Conservation (phyloP, 2,329 filamentous ascomycete species). For the Colletotrichum chlorophyti region DNA sequence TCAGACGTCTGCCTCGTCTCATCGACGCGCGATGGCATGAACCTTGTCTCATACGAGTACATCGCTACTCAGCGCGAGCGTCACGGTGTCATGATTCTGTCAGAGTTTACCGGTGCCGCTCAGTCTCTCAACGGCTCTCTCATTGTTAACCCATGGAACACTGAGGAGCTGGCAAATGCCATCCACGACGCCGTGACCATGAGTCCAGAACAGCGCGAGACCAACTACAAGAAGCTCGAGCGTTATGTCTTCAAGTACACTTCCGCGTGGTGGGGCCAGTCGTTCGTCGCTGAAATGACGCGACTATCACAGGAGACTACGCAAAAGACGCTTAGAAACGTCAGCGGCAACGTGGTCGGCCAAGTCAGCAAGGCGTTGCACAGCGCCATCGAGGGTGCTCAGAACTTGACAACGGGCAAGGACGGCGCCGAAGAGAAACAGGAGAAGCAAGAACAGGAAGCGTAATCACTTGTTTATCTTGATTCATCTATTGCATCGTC, state of each 20-base stretch:
- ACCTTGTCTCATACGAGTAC: conserved; percentile 97
- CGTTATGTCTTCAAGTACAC: conserved; percentile 98
- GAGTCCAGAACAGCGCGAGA: conserved; percentile 83
- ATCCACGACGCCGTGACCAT: conserved; percentile 98
- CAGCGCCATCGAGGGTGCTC: conserved; percentile 9
- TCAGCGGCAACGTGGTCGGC: conserved; percentile 46
- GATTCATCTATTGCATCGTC: background rate
- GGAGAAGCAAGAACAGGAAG: conserved; percentile 19
- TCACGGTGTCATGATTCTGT: conserved; percentile 93
- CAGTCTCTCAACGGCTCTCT: conserved; percentile 93
- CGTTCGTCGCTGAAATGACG: conserved; percentile 86
- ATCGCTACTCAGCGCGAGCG: conserved; percentile 91
- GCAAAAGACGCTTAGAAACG: conserved; percentile 49
- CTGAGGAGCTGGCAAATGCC: conserved; percentile 89
- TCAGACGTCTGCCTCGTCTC: conserved; percentile 93
- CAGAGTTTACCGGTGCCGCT: conserved; percentile 94
- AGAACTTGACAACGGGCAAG: background rate
- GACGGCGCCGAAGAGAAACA: conserved; percentile 14
- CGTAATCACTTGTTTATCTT: background rate
- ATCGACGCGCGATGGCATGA: conserved; percentile 98
- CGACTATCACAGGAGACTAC: conserved; percentile 50
- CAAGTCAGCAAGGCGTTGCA: conserved; percentile 24
- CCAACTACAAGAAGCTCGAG: conserved; percentile 90
- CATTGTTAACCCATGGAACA: conserved; percentile 99
- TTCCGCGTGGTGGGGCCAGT: conserved; percentile 94